Evolutionary conservation across 2,329 filamentous ascomycete genomes (phyloP).

Genomic region (Penicillium sp.): DNA sequence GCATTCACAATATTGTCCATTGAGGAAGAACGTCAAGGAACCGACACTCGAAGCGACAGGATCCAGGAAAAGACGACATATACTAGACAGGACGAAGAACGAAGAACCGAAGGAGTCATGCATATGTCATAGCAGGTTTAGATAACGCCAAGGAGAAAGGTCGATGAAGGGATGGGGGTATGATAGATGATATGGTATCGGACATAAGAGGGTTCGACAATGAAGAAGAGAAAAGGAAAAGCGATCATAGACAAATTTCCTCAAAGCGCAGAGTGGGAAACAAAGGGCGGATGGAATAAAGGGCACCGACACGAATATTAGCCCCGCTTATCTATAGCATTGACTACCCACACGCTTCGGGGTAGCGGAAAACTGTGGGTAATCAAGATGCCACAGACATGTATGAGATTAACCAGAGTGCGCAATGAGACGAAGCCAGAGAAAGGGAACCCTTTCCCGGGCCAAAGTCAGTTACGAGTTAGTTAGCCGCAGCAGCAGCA

Average conservation of each 20-base stretch:
- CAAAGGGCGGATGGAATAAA: slow-evolving; percentile 7
- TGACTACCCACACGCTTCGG: too few species aligned
- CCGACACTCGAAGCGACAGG: background rate
- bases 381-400: too few species aligned
- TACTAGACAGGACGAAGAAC: slow-evolving; percentile 5
- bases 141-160: slow-evolving; percentile 12
- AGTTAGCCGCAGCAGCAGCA: slow-evolving; percentile 19
- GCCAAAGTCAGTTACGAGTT: slow-evolving; percentile 13
- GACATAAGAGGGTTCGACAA: slow-evolving; percentile 21
- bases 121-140: slow-evolving; percentile 14
- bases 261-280: background rate
- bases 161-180: slow-evolving; percentile 22
- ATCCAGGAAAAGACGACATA: slow-evolving; percentile 6
- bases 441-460: background rate
- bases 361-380: too few species aligned
- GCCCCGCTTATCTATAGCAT: background rate
- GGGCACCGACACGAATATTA: slow-evolving; percentile 11
- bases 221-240: slow-evolving; percentile 12
- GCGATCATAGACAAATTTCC: slow-evolving; percentile 16
- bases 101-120: slow-evolving; percentile 6
- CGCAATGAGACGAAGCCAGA: background rate
- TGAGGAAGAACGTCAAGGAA: background rate
- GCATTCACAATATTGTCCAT: slow-evolving; percentile 3
- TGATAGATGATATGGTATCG: slow-evolving; percentile 19
- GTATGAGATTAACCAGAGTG: background rate